phyloP scores from a whole-genome alignment of 2,329 filamentous ascomycete species.

The Fusarium bactridioides region DNA sequence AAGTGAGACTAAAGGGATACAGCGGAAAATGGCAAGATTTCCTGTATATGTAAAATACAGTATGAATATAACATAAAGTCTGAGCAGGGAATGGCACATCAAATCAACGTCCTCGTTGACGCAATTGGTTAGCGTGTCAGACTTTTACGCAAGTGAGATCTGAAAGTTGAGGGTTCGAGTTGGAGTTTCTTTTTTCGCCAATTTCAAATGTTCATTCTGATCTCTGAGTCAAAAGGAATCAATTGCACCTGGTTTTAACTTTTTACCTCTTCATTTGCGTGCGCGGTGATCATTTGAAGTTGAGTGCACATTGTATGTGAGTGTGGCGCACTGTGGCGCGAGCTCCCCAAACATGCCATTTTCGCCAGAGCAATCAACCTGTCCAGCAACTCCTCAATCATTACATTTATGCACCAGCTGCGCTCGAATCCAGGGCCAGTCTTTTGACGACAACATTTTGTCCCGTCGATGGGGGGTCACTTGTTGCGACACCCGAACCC shows the following conservation, averaged over 20 bases:
- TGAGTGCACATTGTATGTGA: background rate
- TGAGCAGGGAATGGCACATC: fast-evolving
- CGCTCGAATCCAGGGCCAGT: background rate
- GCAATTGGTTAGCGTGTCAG: conserved; percentile 31
- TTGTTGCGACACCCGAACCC: fast-evolving
- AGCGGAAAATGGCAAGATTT: too few species aligned
- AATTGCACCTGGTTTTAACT: background rate
- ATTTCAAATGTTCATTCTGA: fast-evolving
- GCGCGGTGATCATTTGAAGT: background rate
- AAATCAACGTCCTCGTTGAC: background rate
- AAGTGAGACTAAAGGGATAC: too few species aligned
- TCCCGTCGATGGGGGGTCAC: too few species aligned
- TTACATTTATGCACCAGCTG: background rate
- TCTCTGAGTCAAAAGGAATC: fast-evolving
- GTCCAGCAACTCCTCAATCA: background rate
- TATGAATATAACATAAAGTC: fast-evolving
- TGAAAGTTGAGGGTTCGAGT: conserved; percentile 17
- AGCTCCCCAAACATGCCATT: background rate
- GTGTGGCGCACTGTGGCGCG: background rate
- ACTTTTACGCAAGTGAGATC: conserved; percentile 19
- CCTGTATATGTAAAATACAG: fast-evolving
- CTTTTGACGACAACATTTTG: too few species aligned
- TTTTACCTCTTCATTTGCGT: background rate
- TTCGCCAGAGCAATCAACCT: background rate
- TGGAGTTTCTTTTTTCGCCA: background rate